Percentiles rank a stretch among this genome's conserved stretches.
Conservation (phyloP, 2,329 filamentous ascomycete genomes). For the Hymenoscyphus fructigenus region DNA sequence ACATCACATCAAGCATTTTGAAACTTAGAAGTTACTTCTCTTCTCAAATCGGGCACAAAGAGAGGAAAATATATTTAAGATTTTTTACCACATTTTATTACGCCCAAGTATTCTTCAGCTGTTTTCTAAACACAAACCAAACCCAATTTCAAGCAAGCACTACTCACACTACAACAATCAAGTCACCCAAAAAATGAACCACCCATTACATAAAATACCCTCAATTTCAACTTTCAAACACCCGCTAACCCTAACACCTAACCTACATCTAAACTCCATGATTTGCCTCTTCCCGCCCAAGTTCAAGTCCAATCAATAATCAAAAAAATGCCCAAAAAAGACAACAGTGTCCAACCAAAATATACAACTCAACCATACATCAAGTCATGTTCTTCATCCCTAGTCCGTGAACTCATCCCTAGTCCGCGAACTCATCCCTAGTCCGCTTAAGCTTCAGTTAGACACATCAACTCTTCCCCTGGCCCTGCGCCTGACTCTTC, state of each 20-base stretch:
- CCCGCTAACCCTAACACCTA: not conserved
- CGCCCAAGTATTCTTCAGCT: too few species aligned
- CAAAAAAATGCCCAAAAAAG: not conserved
- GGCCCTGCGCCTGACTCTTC: slow-evolving; percentile 44
- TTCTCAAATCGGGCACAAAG: too few species aligned
- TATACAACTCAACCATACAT: not conserved
- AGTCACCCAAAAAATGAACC: too few species aligned
- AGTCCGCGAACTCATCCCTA: not conserved
- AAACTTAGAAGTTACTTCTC: too few species aligned
- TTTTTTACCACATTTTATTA: too few species aligned
- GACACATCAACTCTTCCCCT: not conserved
- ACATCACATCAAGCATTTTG: not conserved
- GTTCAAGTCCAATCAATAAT: not conserved
- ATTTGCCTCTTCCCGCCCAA: not conserved
- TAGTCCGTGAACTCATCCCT: not conserved
- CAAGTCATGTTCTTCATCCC: not conserved
- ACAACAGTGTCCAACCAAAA: slow-evolving; percentile 2
- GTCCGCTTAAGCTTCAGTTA: not conserved
- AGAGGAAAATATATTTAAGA: too few species aligned
- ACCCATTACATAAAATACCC: not conserved
- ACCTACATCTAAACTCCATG: not conserved
- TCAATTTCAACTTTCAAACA: not conserved
- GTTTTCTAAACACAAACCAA: too few species aligned
- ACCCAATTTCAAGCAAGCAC: too few species aligned
- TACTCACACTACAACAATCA: too few species aligned